Evolutionary conservation across 306 rosid species (phyloP).

Genomic region (Myrica gale): DNA sequence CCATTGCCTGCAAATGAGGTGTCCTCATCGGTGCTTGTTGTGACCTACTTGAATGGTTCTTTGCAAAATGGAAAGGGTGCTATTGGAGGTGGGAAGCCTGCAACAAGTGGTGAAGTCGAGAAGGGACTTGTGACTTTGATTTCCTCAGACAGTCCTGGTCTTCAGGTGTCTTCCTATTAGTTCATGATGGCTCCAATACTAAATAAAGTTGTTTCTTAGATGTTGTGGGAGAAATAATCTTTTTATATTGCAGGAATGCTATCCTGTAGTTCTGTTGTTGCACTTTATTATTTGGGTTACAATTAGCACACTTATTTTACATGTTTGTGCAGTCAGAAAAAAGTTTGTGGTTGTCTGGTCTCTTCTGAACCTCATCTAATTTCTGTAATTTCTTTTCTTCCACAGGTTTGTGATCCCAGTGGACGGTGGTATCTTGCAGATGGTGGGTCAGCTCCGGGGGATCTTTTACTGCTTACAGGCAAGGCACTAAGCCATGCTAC

Average conservation of each 20-base stretch:
- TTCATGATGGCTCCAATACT: slow-evolving; percentile 19
- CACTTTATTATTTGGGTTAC: not conserved
- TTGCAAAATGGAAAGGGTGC: slow-evolving; percentile 72
- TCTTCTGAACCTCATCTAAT: slow-evolving; percentile 4
- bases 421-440: slow-evolving; percentile 98
- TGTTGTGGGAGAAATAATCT: not conserved
- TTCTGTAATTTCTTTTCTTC: slow-evolving; percentile 30
- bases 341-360: slow-evolving; percentile 9
- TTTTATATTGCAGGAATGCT: not conserved
- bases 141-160: slow-evolving; percentile 83
- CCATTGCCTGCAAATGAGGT: slow-evolving; percentile 85
- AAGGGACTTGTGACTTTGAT: slow-evolving; percentile 89
- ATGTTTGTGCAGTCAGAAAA: not conserved
- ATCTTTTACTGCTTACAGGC: slow-evolving; percentile 88
- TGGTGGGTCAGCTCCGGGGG: slow-evolving; percentile 71
- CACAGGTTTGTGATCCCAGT: slow-evolving; percentile 83
- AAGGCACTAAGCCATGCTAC: slow-evolving; percentile 91
- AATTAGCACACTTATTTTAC: not conserved
- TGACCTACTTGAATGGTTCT: slow-evolving; percentile 53
- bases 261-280: not conserved
- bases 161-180: slow-evolving; percentile 65
- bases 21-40: slow-evolving; percentile 91
- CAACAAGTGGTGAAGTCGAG: slow-evolving; percentile 73
- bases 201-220: not conserved
- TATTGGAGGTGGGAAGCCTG: slow-evolving; percentile 78